Percentiles rank a stretch among this genome's conserved stretches.
Conservation (phyloP, 306 rosid genomes). For the Glycine soja region DNA sequence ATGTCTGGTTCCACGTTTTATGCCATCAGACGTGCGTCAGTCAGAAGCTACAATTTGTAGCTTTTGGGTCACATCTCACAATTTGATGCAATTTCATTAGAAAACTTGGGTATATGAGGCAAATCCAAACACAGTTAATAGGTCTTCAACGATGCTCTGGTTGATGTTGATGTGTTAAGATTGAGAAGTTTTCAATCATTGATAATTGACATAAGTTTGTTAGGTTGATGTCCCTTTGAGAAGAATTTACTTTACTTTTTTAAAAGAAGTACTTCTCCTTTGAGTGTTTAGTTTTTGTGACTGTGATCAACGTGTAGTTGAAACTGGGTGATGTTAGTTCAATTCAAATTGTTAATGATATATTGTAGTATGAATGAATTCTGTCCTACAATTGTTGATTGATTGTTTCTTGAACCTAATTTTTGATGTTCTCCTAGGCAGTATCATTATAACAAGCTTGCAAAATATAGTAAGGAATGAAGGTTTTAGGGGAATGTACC, state of each 20-base stretch:
- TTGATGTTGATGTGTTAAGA: constrained; percentile 33
- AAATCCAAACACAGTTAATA: not conserved
- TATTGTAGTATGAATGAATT: constrained; percentile 9
- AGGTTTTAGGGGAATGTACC: constrained; percentile 91
- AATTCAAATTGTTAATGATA: constrained; percentile 23
- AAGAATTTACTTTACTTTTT: not conserved
- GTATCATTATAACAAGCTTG: constrained; percentile 77
- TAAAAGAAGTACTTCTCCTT: constrained; percentile 20
- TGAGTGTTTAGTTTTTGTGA: constrained; percentile 22
- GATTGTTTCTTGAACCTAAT: constrained; percentile 35
- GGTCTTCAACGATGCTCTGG: not conserved
- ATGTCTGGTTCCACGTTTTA: not conserved
- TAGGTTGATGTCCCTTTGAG: not conserved
- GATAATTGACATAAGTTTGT: constrained; percentile 6
- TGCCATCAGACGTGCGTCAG: not conserved
- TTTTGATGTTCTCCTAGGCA: constrained; percentile 61
- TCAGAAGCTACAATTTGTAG: not conserved
- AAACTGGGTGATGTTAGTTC: constrained; percentile 23
- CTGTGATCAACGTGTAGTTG: not conserved
- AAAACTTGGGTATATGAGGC: not conserved
- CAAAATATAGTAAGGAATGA: constrained; percentile 74
- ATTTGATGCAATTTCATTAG: not conserved
- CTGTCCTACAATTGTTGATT: not conserved
- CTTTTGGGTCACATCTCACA: not conserved
- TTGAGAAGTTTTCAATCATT: not conserved